Evolutionary conservation across 768 basidiomycete species (phyloP), one percentile per base, ranked within the genome.

Genomic region (Tulasnella sp.): DNA sequence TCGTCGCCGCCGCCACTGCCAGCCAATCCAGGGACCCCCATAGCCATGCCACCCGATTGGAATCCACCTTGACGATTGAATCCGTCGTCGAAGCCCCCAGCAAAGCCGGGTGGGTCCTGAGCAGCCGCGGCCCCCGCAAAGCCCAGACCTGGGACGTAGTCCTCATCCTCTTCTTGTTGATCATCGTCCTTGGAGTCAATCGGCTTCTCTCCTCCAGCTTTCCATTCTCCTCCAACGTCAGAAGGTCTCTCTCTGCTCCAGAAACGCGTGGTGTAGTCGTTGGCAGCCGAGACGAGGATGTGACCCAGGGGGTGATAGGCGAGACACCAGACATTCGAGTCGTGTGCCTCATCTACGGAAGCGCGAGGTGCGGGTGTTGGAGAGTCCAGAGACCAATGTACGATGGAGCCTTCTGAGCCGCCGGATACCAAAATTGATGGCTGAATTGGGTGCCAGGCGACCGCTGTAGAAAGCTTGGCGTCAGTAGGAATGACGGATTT

Each of bases 221-320:
- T 90, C 85, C 94, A 94, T n/a, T 42, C 79, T 14, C 81, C 81
- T 9, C 73, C 80, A 1, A 89, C 88, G 82, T 95, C 94, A n/a
- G 94, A 94, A 0, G 94, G 94, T 3, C 94, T 89, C 84, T 96
- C 94, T 82, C 97, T 91, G 73, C 92, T 92, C 97, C 98, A 99
- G 89, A 99, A 99, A n/a, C 97, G 91, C 8, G 97, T 98, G 7
- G 98, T 98, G 86, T 97, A 95, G 87, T 99, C 98, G 87, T 98
- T 99, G n/a, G 94, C 94, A 14, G 93, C 98, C 81, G 91, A 92
- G 81, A 92, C 96, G 82, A 99, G 92, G 82, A 99, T 89, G 86
- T 99, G 97, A 0, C 98, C 97, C 21, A 99, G 90, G 0, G 97
- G 97, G 86, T 99, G 97, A 89, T 92, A 99, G 4, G 95, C 91